phyloP scores from a whole-genome alignment of 2,329 filamentous ascomycete genomes.

The Acrocalymma vagum region DNA sequence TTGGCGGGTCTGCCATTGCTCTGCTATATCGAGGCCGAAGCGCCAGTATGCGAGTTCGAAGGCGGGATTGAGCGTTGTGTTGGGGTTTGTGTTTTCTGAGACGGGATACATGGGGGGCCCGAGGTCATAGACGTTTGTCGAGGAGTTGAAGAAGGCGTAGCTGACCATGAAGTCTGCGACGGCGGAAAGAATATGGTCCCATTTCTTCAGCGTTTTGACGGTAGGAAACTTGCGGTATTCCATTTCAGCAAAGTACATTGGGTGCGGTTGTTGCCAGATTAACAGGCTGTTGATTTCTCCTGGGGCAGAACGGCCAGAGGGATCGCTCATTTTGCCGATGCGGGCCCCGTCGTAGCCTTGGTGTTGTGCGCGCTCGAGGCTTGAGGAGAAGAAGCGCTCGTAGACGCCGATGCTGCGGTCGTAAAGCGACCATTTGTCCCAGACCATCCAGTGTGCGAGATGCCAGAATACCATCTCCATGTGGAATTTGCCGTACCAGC shows the following conservation, averaged over 20 bases:
- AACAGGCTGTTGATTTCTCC: conserved; percentile 69
- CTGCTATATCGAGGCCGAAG: conserved; percentile 65
- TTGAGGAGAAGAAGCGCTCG: conserved; percentile 53
- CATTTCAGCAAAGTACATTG: conserved; percentile 67
- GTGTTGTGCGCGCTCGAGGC: conserved; percentile 41
- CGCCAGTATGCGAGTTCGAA: conserved; percentile 70
- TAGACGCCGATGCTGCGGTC: conserved; percentile 60
- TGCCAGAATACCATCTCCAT: conserved; percentile 66
- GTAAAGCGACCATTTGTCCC: conserved; percentile 57
- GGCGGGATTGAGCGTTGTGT: conserved; percentile 64
- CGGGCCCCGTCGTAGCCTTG: conserved; percentile 56
- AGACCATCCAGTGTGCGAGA: conserved; percentile 59
- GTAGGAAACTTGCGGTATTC: conserved; percentile 60
- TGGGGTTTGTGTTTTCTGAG: conserved; percentile 67
- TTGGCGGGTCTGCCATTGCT: conserved; percentile 61
- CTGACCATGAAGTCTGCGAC: conserved; percentile 68
- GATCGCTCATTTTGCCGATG: conserved; percentile 66
- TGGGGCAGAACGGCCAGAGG: conserved; percentile 63
- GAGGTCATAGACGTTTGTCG: conserved; percentile 62
- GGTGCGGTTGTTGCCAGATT: conserved; percentile 70
- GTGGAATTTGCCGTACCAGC: conserved; percentile 67
- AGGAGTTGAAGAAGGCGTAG: conserved; percentile 63
- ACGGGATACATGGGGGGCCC: conserved; percentile 62
- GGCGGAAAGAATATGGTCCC: conserved; percentile 61
- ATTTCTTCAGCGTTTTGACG: conserved; percentile 56